Evolutionary conservation across 805 yeast species (phyloP).

Genomic region (Pichia phayaonensis): DNA sequence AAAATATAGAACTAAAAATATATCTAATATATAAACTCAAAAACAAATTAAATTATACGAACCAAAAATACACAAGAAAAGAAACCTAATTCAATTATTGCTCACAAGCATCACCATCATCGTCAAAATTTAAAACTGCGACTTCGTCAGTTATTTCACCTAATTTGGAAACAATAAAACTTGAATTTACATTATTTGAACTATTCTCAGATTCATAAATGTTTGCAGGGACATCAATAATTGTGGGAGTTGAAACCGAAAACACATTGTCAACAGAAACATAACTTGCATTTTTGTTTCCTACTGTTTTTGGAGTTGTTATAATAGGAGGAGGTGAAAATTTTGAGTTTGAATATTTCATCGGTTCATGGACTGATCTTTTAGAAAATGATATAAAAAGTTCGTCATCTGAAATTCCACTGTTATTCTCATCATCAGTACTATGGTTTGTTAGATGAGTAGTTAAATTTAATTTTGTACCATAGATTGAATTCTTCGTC

Average conservation of each 20-base stretch:
- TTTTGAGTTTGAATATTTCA: neutral
- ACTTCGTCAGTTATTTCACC: conserved; percentile 1
- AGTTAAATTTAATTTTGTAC: conserved; percentile 9
- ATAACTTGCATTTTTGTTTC: neutral
- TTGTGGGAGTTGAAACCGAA: conserved; percentile 3
- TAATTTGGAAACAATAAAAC: neutral
- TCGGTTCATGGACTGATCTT: neutral
- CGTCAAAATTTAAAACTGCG: conserved; percentile 5
- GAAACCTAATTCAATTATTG: neutral
- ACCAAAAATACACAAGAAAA: no score
- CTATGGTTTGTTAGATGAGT: neutral
- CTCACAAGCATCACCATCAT: conserved; percentile 1
- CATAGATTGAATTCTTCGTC: conserved; percentile 10
- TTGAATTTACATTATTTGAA: neutral
- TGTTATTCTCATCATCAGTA: conserved; percentile 2
- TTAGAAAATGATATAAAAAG: conserved; percentile 9
- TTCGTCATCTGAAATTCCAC: conserved; percentile 8
- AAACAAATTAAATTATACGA: no score
- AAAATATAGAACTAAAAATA: no score
- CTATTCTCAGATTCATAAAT: conserved; percentile 3
- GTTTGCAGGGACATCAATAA: conserved; percentile 13
- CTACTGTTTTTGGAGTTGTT: neutral
- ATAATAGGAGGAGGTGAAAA: neutral
- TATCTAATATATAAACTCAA: no score
- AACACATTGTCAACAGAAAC: conserved; percentile 1